Base-by-base conservation (phyloP, 164 flowering plant species). In the Nymphaea colorata region DNA sequence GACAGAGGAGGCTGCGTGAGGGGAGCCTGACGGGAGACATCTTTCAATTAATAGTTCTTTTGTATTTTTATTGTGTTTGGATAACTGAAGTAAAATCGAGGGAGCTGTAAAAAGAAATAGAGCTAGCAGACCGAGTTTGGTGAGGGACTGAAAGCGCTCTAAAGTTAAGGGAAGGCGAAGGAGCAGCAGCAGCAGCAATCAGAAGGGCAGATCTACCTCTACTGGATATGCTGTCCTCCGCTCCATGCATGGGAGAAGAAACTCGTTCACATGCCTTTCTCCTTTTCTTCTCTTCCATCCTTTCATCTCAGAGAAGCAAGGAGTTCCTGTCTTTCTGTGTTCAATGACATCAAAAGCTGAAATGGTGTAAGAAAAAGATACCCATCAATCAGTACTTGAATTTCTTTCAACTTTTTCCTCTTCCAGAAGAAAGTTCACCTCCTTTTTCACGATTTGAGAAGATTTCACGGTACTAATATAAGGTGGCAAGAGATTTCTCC, bases 1-100 rank as follows among this genome's bases (percentile, higher is more conserved):
- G 64, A 61, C 64, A 61, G 41, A 61, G 42, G 3, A 61, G 42
- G 42, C 64, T 61, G 3, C 64, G 64, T 61, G 64, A 61, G 64
- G 64, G 64, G 12, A 61, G 64, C 64, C 25, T 61, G 64, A 61
- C 11, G 41, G 64, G 41, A 10, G 36, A 61, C 25, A 61, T 17
- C 64, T 41, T 17, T 61, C 64, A 61, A 17, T 61, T 61, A 61
- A 61, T 61, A 61, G 7, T 61, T 61, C 3, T 41, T 61, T 61
- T 61, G 64, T 61, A 61, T 61, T n/a, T 61, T 61, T 41, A 51
- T 51, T 15, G 57, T 11, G 41, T 17, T 41, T 61, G 41, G 36
- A 61, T 17, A 6, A 17, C 8, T 17, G 64, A 61, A 41, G 64
- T 61, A 6, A 61, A 51, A 51, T 51, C 12, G 12, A 61, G 64